Percentiles rank a stretch among this genome's conserved stretches.
These are phyloP conservation scores for Tetrahymena borealis DNA, from an alignment of 73 alveolate species.

Conservation along the genomic window DNA sequence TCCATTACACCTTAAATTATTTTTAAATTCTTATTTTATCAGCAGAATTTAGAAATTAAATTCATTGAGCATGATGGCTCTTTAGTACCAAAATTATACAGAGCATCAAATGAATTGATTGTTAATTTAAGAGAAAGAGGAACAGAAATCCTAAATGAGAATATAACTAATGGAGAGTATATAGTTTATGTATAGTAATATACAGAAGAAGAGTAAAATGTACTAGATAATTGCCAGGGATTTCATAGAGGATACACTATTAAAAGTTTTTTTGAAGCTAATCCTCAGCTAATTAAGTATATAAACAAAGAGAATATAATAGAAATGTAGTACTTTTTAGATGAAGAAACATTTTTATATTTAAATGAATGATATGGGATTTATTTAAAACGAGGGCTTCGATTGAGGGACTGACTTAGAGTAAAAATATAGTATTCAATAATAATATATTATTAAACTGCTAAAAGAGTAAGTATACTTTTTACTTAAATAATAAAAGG, in stretches of 20 bases:
- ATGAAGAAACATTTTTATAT: not conserved
- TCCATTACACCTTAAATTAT: not conserved
- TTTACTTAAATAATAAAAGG: too few relatives aligned
- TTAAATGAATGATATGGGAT: not conserved
- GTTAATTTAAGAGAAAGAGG: not conserved
- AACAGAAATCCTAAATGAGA: not conserved
- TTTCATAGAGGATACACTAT: not conserved
- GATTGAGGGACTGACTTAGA: too few relatives aligned
- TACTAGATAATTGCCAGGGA: not conserved
- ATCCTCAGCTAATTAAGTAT: not conserved
- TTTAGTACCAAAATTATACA: not conserved
- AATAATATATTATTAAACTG: too few relatives aligned
- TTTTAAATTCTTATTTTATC: not conserved
- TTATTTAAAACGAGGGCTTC: too few relatives aligned
- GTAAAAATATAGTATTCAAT: too few relatives aligned
- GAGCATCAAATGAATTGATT: not conserved
- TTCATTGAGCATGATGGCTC: not conserved
- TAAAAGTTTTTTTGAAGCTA: not conserved
- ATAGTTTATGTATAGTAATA: not conserved
- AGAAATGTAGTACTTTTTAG: not conserved
- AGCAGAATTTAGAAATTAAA: not conserved
- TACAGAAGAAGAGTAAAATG: not conserved
- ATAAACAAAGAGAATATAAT: not conserved
- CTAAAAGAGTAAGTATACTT: too few relatives aligned
- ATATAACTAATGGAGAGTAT: not conserved